phyloP scores from a whole-genome alignment of 2,329 filamentous ascomycete species.

The Colletotrichum eleusines region DNA sequence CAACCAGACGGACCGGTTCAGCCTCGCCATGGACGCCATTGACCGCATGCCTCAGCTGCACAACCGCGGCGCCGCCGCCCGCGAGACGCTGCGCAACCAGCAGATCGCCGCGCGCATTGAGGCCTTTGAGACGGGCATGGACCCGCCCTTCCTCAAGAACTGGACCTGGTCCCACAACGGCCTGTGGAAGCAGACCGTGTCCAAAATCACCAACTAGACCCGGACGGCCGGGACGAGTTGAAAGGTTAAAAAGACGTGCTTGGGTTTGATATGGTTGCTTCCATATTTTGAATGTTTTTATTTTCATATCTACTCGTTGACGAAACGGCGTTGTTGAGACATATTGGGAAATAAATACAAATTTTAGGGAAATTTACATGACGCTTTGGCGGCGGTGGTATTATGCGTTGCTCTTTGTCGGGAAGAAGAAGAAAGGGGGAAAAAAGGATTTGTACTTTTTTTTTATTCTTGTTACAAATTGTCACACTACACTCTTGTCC shows the following conservation, averaged over 20 bases:
- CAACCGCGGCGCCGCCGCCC: conserved; percentile 71
- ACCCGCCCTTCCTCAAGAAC: conserved; percentile 73
- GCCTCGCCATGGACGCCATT: conserved; percentile 81
- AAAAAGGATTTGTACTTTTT: not conserved
- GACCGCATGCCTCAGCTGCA: conserved; percentile 73
- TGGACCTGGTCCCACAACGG: conserved; percentile 73
- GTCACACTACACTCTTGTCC: not conserved
- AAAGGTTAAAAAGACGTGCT: too few species aligned
- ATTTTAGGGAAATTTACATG: not conserved
- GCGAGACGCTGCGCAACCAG: conserved; percentile 73
- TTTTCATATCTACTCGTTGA: not conserved
- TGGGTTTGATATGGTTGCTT: not conserved
- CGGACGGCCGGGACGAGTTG: not conserved
- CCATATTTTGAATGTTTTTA: not conserved
- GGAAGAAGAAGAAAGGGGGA: not conserved
- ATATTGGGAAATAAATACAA: not conserved
- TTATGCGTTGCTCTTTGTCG: not conserved
- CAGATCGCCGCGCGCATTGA: conserved; percentile 73
- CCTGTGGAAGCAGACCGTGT: conserved; percentile 51
- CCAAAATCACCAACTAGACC: conserved; percentile 35
- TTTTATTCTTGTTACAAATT: not conserved
- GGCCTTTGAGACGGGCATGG: conserved; percentile 78
- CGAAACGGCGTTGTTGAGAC: conserved; percentile 1
- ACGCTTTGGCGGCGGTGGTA: not conserved
- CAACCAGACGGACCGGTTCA: conserved; percentile 83